phyloP scores from a whole-genome alignment of 176 grass and related monocot species.

The Tillandsia leiboldiana region DNA sequence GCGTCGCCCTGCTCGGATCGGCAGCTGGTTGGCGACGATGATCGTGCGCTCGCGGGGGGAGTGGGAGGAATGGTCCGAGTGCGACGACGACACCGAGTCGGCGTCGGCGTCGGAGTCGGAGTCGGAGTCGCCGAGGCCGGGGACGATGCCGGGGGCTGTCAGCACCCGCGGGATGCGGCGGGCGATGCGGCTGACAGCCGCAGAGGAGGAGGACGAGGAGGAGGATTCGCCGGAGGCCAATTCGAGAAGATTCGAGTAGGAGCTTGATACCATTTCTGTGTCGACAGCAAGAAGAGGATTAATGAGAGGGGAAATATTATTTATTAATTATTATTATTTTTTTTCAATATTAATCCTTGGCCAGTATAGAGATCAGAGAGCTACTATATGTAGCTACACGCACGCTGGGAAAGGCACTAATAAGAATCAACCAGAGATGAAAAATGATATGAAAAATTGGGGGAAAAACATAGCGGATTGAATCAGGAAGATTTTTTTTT shows the following conservation, averaged over 20 bases:
- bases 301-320: not conserved
- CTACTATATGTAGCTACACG: not conserved
- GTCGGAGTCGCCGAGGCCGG: conserved; percentile 59
- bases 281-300: not conserved
- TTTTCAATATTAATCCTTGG: no score
- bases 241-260: conserved; percentile 84
- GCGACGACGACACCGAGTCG: conserved; percentile 18
- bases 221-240: conserved; percentile 46
- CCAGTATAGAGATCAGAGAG: not conserved
- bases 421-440: no score
- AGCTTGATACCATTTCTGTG: conserved; percentile 71
- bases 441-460: no score
- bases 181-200: conserved; percentile 36
- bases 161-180: conserved; percentile 70
- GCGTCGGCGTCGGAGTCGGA: conserved; percentile 24
- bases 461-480: no score
- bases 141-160: conserved; percentile 69
- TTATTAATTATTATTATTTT: no score
- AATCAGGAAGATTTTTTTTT: not conserved
- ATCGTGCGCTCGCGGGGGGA: conserved; percentile 57
- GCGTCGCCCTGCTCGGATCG: conserved; percentile 38
- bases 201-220: not conserved
- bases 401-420: not conserved
- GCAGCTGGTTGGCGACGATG: conserved; percentile 94
- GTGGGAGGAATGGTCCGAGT: conserved; percentile 42